Conservation (phyloP, 106 monocot genomes). For the Phalaenopsis equestris region DNA sequence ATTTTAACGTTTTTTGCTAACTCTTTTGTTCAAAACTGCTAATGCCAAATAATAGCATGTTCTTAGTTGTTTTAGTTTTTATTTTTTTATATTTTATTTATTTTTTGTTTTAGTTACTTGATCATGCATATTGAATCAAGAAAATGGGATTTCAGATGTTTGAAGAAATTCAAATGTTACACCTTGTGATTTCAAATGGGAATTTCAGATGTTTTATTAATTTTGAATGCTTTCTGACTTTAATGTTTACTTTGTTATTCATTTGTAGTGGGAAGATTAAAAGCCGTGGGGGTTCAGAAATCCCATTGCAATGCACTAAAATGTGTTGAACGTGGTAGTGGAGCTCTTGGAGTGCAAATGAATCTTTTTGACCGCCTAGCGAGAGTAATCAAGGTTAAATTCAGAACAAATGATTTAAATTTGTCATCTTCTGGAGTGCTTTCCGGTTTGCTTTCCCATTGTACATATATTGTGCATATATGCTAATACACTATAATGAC, state of each 20-base stretch:
- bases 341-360: constrained; percentile 62
- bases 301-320: constrained; percentile 29
- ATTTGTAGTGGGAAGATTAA: constrained; percentile 33
- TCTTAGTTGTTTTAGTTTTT: neutral
- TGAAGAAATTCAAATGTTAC: neutral
- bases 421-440: neutral
- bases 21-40: neutral
- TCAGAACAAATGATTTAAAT: neutral
- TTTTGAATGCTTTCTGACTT: neutral
- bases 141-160: neutral
- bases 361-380: constrained; percentile 80
- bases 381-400: constrained; percentile 76
- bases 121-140: neutral
- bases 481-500: constrained; percentile 1
- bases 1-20: neutral
- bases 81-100: too few relatives aligned
- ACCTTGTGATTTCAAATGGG: neutral
- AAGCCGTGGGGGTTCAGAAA: constrained; percentile 24
- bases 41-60: neutral
- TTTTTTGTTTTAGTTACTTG: neutral
- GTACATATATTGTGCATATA: neutral
- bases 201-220: neutral
- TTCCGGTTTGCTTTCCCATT: neutral
- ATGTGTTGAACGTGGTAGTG: constrained; percentile 32
- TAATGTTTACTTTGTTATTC: neutral